Base-by-base conservation (phyloP, 345 rosid species). In the Toxicodendron radicans region DNA sequence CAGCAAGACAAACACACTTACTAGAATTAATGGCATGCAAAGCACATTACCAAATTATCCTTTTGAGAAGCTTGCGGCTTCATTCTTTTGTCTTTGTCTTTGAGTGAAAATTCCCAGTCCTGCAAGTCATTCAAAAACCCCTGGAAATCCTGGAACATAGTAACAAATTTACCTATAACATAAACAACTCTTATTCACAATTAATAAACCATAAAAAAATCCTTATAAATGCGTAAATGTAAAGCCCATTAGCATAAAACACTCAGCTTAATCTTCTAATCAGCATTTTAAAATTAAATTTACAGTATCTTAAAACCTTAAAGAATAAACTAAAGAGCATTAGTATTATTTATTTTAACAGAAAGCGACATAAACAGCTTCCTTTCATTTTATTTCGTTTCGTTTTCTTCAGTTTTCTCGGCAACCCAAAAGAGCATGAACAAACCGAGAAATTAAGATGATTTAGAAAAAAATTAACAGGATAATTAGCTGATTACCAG, bases 41-140 rank as follows among this genome's bases (percentile, higher is more conserved):
- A 38, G 3, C 68, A 64, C 54, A 58, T 27, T 80, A 86, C 95
- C 86, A 27, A 67, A 41, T 56, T 73, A n/a, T 78, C 83, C 13
- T 72, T 76, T 46, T 69, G 71, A 48, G 88, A 64, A 71, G 86
- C 57, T 75, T 77, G 85, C 3, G 86, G 74, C 79, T 84, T 89
- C 73, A 79, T 57, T 74, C 87, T 91, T 84, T 88, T 92, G 79
- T 85, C 97, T 46, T 84, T 87, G 59, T 85, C 87, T 73, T 89
- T 85, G 3, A 81, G 72, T 2, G 88, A 85, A 76, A 85, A 81
- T 45, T 95, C 98, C 97, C 97, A 95, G 67, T 92, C 99, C 94
- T 90, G 94, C 94, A 95, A 90, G 79, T 92, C 87, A 89, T 91
- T 91, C 80, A 95, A 83, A 83, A 92, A 87, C 60, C 98, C 94